Conservation (phyloP, 2,329 filamentous ascomycete species). For the Rhynchosporium agropyri region DNA sequence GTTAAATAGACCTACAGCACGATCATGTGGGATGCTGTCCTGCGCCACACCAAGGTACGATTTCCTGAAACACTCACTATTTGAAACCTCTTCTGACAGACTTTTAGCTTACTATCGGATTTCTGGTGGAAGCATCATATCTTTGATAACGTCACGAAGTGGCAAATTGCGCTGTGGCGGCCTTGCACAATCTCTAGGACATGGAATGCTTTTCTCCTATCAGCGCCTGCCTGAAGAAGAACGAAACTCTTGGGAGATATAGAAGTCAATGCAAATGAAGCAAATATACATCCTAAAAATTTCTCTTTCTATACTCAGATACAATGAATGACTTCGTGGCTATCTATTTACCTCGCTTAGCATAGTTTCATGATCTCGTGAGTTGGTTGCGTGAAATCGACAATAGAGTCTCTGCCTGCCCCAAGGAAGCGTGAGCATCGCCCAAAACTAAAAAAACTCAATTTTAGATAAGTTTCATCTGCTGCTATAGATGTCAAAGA, state of each 20-base stretch:
- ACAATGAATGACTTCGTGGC: not conserved
- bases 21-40: constrained; percentile 12
- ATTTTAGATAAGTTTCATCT: too few species aligned
- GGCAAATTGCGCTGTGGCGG: not conserved
- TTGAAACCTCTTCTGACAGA: not conserved
- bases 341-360: not conserved
- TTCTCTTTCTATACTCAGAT: not conserved
- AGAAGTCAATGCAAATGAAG: too few species aligned
- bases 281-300: too few species aligned
- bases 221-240: too few species aligned
- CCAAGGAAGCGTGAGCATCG: too few species aligned
- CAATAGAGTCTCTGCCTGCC: too few species aligned
- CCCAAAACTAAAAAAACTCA: too few species aligned
- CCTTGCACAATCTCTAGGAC: not conserved
- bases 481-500: too few species aligned
- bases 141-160: not conserved
- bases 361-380: too few species aligned
- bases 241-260: not conserved
- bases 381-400: too few species aligned
- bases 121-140: constrained; percentile 17
- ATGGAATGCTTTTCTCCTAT: not conserved
- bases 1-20: constrained; percentile 7
- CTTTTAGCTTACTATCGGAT: constrained; percentile 16
- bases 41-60: constrained; percentile 16
- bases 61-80: not conserved